Evolutionary conservation across 805 yeast species (phyloP), one percentile per base, ranked within the genome.

Genomic region (Ogataea salicorniae): DNA sequence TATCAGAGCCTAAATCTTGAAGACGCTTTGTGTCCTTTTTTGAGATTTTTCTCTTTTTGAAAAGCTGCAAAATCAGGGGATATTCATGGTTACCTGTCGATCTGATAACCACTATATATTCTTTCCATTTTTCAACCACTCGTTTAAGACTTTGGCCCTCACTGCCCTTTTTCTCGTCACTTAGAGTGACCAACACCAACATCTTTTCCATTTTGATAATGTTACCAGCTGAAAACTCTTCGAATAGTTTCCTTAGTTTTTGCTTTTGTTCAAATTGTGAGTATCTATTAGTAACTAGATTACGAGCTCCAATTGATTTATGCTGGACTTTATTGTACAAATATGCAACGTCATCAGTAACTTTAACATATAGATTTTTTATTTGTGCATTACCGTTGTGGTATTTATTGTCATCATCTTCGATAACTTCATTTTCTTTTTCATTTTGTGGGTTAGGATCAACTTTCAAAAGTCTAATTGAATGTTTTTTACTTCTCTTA

Each of bases 101-200:
- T 49, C 92, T 69, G 1, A 84, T 82, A 2, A 86, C 88, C 2
- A 86, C 84, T 26, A 80, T 68, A 59, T 81, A 87, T 60, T 91
- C 97, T 50, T 75, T 79, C 94, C 97, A 89, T 42, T 89, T 67
- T 48, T 87, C 91, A 9, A 73, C 51, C 1, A 86, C 74, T 45
- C 84, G 66, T 0, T 87, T 72, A 37, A 79, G 80, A 29, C 73
- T 72, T 37, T 79, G 79, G 23, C 72, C 70, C 1, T 44, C 51
- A 2, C 42, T 34, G 1, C 47, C 47, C 3, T 74, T 68, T 47
- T 79, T 45, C 17, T 45, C 42, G 23, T 53, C 56, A 7, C 43
- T 82, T 16, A 81, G 75, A 67, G 81, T 68, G 1, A 64, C 65
- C 39, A 60, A 47, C 0, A 87, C 87, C 17, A 91, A 68, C 80